phyloP scores from a whole-genome alignment of 2,329 filamentous ascomycete genomes.

The Sporothrix euskadiensis region DNA sequence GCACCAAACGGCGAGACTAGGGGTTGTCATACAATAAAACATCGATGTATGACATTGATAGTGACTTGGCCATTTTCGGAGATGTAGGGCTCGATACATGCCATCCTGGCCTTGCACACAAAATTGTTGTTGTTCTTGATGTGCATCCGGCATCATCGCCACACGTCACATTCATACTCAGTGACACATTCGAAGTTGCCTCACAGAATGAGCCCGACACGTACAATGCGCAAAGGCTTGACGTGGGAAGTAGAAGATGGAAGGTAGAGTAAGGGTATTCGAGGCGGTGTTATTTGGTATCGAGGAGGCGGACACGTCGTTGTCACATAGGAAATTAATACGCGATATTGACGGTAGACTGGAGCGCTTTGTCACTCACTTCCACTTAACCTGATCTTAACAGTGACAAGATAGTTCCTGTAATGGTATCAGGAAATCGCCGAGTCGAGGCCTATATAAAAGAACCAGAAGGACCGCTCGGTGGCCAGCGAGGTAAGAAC shows the following conservation, averaged over 20 bases:
- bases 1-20: background rate
- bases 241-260: background rate
- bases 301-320: background rate
- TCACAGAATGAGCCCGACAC: too few relatives aligned
- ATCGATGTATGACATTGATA: background rate
- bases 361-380: too few relatives aligned
- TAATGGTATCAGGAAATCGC: background rate
- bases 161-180: background rate
- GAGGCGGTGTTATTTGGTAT: background rate
- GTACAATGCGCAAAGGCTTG: background rate
- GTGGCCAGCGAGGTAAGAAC: constrained; percentile 8
- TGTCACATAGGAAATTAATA: background rate
- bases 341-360: background rate
- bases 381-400: background rate
- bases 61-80: background rate
- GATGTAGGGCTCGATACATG: background rate
- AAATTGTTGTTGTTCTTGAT: background rate
- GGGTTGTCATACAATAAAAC: background rate
- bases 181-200: background rate
- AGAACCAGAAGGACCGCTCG: background rate
- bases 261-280: background rate
- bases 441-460: background rate
- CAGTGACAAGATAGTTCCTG: too few relatives aligned
- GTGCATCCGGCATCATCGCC: background rate
- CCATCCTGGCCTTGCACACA: too few relatives aligned